Evolutionary conservation across 192 early-diverging fungal species (phyloP), one percentile per base, ranked within the genome.

Genomic region (Entomortierella chlamydospora): DNA sequence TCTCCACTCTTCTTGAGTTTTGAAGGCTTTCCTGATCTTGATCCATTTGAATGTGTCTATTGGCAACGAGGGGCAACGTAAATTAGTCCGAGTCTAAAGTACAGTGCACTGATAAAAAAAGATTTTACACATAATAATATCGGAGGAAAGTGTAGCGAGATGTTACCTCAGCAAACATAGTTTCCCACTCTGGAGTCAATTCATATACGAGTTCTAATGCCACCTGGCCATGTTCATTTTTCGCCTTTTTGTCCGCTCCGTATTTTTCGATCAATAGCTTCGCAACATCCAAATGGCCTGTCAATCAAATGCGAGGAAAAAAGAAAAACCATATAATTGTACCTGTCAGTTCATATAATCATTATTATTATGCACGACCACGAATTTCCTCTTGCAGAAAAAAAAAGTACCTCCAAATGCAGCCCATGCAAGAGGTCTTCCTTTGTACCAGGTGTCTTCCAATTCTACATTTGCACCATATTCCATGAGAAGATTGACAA

Each of bases 401-500:
- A 51, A 25, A 28, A 29, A 12, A 56, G 25, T 72, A 73, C 85
- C 87, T 30, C 90, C 93, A 73, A 93, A 96, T 5, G 93, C 94
- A 15, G 95, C 95, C 96, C 96, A 98, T 0, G 91, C 93, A 18
- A 98, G 82, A n/a, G 96, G 92, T 33, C 90, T 89, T 4, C 90
- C 93, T 18, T 83, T 80, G 69, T 96, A 91, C 91, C 94, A 92
- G 2, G 95, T 95, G 77, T 98, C 96, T 13, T 90, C 77, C 0
- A 93, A 64, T 67, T 97, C 94, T 26, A 97, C 81, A 49, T 95
- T 74, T 7, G 93, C 95, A 13, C 93, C 93, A 41, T 87, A 83
- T 8, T 87, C 87, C 67, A 96, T 86, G 15, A 98, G 87, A 23
- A 87, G 70, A 57, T 87, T 82, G 10, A 92, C 78, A 17, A 95